phyloP scores from a whole-genome alignment of 805 yeast genomes.

The Kregervanrija pseudodelftensis region DNA sequence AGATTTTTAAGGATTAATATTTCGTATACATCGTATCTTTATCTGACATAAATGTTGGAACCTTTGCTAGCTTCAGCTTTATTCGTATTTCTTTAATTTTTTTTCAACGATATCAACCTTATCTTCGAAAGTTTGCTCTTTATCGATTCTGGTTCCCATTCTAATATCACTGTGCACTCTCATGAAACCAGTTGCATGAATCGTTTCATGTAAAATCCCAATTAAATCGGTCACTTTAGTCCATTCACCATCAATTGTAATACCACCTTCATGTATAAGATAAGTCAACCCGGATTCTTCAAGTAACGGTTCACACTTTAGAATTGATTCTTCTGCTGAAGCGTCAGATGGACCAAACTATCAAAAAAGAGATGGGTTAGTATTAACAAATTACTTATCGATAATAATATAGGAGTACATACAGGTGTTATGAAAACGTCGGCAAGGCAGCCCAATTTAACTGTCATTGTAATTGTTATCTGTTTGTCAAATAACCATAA shows the following conservation, averaged over 20 bases:
- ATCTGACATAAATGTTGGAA: no score
- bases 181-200: slow-evolving; percentile 64
- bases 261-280: slow-evolving; percentile 83
- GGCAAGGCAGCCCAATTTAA: slow-evolving; percentile 60
- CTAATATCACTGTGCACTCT: slow-evolving; percentile 81
- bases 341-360: slow-evolving; percentile 70
- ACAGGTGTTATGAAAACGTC: slow-evolving; percentile 81
- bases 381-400: background rate
- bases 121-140: slow-evolving; percentile 63
- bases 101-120: slow-evolving; percentile 59
- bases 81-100: slow-evolving; percentile 30
- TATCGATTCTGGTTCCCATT: slow-evolving; percentile 78
- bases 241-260: slow-evolving; percentile 84
- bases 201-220: slow-evolving; percentile 65
- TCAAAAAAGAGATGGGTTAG: slow-evolving; percentile 5
- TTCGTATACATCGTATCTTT: no score
- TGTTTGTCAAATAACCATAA: no score
- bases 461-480: no score
- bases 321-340: slow-evolving; percentile 73
- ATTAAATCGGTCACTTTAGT: slow-evolving; percentile 70
- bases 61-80: no score
- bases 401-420: slow-evolving; percentile 21
- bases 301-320: slow-evolving; percentile 57
- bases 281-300: slow-evolving; percentile 54
- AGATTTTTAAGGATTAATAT: no score